Base-by-base conservation (phyloP, 805 yeast genomes). In the Candida ulmi region DNA sequence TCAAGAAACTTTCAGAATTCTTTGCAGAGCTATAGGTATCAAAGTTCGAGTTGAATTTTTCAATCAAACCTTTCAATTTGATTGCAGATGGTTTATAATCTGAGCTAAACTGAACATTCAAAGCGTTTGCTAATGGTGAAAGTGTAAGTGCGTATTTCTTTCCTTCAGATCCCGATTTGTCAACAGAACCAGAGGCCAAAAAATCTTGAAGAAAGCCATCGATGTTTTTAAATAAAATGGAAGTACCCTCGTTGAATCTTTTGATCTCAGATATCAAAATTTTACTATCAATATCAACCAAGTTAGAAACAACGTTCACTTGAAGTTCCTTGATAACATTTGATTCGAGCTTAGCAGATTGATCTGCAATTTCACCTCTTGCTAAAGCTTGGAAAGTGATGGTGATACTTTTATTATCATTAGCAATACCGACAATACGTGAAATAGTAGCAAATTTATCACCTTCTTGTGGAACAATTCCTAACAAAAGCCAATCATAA, bases 91-190 rank as follows among this genome's bases (percentile, higher is more conserved):
- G 62, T 16, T 63, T 60, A 42, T 73, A 74, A 38, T 69, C 74
- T 28, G 72, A 66, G 3, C 68, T 68, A 38, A 81, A 62, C 52
- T 79, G 85, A 34, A 74, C 54, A 46, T 68, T 72, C n/a, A 81
- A 59, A 0, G 80, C 69, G 45, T 72, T 72, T 0, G 84, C 76
- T 38, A 81, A 57, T 0, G 88, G 88, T 11, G 81, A 70, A 17
- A 81, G 58, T 2, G 74, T 63, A 17, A 78, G 53, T 12, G 80
- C 59, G 28, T 60, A 50, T 13, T 48, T 52, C 30, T 39, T 48
- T 0, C 43, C 42, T 17, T 43, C 44, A 11, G 58, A 39, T 5
- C 40, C 41, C 6, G 46, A 45, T 27, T 53, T 54, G n/a, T 48
- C 51, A 26, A 50, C 34, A 3, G 50, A 42, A 30, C 61, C 51